Conservation (phyloP, 805 yeast genomes). For the Teunomyces lycoperdinae region DNA sequence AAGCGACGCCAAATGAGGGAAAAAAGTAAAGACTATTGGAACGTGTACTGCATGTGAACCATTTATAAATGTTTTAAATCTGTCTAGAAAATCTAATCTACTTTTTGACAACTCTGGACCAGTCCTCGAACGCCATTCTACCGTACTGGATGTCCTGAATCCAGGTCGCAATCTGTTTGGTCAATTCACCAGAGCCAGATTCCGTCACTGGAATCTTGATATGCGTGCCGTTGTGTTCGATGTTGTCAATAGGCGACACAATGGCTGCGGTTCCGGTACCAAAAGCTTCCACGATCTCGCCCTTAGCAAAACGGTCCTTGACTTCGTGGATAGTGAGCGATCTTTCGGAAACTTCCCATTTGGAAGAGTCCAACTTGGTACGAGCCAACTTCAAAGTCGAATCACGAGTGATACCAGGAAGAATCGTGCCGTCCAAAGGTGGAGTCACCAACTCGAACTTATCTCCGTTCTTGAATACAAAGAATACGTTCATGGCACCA, state of each 20-base stretch:
- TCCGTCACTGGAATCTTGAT: constrained; percentile 75
- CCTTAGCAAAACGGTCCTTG: constrained; percentile 68
- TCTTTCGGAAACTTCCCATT: constrained; percentile 85
- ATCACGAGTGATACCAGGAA: constrained; percentile 95
- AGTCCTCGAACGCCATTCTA: constrained; percentile 56
- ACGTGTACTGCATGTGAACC: no score
- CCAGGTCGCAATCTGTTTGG: constrained; percentile 79
- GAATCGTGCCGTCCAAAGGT: constrained; percentile 94
- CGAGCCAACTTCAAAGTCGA: constrained; percentile 78
- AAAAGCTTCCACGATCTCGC: constrained; percentile 88
- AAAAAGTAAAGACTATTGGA: no score
- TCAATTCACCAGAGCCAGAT: constrained; percentile 79
- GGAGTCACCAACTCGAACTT: constrained; percentile 91
- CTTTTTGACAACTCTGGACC: constrained; percentile 41
- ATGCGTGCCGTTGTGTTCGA: constrained; percentile 71
- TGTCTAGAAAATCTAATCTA: not conserved
- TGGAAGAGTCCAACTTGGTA: constrained; percentile 64
- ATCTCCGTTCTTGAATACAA: constrained; percentile 72
- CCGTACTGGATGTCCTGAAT: constrained; percentile 90
- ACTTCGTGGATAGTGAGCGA: constrained; percentile 79
- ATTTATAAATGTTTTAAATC: not conserved
- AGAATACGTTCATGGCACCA: constrained; percentile 95
- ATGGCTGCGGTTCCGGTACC: constrained; percentile 98
- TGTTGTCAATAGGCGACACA: constrained; percentile 87
- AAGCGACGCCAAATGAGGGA: no score